A percentile compares a stretch with the other conserved stretches of the same genome.
Conservation (phyloP, 192 early-diverging fungal species). For the Martensiomyces pterosporus region DNA sequence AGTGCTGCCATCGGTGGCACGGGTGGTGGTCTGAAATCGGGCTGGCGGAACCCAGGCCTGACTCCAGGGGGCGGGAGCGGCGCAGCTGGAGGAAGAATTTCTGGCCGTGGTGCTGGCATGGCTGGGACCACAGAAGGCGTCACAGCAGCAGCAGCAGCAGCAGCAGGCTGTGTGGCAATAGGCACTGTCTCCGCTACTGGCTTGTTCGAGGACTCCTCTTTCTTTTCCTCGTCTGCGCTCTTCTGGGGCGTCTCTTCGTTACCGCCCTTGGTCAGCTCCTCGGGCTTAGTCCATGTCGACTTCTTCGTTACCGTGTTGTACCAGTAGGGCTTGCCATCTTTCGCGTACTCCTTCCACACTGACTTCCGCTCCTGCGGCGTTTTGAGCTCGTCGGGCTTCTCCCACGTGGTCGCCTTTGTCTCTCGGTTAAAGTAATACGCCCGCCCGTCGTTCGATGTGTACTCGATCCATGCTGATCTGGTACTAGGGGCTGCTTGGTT, state of each 20-base stretch:
- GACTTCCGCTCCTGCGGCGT: conserved; percentile 62
- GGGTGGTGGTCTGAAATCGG: conserved; percentile 7
- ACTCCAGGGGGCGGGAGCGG: conserved; percentile 18
- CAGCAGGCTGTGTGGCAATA: neutral
- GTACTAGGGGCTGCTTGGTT: too few species aligned
- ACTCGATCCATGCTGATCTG: conserved; percentile 61
- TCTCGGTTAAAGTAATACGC: conserved; percentile 80
- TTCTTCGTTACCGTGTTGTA: conserved; percentile 72
- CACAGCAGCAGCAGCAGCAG: neutral
- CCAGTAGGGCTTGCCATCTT: conserved; percentile 81
- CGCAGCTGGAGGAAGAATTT: neutral
- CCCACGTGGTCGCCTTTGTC: conserved; percentile 82
- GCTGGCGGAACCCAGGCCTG: conserved; percentile 15
- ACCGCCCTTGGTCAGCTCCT: conserved; percentile 50
- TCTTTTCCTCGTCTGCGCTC: too few species aligned
- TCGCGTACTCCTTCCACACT: conserved; percentile 85
- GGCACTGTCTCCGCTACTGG: too few species aligned
- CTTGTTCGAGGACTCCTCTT: too few species aligned
- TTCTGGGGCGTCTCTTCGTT: conserved; percentile 5
- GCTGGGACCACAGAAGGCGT: neutral
- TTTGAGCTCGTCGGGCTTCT: conserved; percentile 90
- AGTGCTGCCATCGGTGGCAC: conserved; percentile 5
- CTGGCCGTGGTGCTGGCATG: neutral
- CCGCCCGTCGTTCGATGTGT: conserved; percentile 75
- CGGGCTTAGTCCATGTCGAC: conserved; percentile 84